Evolutionary conservation across 441 rosid genomes (phyloP).

Genomic region (Manihot esculenta): DNA sequence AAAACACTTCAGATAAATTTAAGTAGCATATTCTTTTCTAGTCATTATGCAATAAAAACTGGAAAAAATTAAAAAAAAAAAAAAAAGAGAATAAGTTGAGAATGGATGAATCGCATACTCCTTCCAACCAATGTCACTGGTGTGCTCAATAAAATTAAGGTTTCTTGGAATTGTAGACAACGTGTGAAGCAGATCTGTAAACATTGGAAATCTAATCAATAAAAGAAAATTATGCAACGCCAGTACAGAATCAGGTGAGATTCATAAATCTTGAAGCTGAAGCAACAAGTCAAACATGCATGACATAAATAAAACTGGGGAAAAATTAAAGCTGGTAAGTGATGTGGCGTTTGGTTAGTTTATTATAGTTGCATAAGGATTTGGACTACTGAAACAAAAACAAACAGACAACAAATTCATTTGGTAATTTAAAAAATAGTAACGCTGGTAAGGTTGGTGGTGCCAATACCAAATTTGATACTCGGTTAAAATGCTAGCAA

Average conservation of each 20-base stretch:
- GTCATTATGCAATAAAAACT: neutral
- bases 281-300: neutral
- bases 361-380: constrained; percentile 3
- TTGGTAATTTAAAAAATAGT: neutral
- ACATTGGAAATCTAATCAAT: constrained; percentile 1
- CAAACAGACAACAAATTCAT: neutral
- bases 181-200: constrained; percentile 61
- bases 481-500: neutral
- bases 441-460: neutral
- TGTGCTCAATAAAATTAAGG: constrained; percentile 74
- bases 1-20: neutral
- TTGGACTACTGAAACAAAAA: neutral
- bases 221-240: no score
- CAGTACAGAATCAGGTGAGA: no score
- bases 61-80: no score
- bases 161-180: constrained; percentile 57
- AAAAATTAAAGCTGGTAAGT: neutral
- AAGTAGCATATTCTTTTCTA: neutral
- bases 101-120: constrained; percentile 40
- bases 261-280: neutral
- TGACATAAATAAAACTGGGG: neutral
- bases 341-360: neutral
- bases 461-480: neutral
- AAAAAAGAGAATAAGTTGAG: constrained; percentile 8
- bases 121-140: constrained; percentile 83